Conservation (phyloP, 306 rosid genomes). For the Quercus ilex region DNA sequence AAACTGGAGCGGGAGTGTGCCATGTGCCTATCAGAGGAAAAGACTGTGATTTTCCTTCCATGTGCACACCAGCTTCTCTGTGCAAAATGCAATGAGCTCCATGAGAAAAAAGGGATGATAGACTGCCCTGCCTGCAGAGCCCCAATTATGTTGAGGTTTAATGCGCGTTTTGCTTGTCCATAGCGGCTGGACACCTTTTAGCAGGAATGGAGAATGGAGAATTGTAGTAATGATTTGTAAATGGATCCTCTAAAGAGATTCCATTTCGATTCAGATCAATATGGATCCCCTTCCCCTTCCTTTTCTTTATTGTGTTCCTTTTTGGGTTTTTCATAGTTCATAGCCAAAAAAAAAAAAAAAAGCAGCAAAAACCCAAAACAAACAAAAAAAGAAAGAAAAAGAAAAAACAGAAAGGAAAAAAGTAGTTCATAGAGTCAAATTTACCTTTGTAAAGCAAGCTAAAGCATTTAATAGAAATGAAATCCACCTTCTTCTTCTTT, state of each 20-base stretch:
- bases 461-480: not conserved
- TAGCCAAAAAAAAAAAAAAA: not conserved
- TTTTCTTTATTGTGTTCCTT: not conserved
- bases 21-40: slow-evolving; percentile 71
- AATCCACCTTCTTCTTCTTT: not conserved
- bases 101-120: slow-evolving; percentile 63
- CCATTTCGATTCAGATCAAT: not conserved
- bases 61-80: slow-evolving; percentile 70
- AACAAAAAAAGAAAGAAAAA: not conserved
- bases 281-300: not conserved
- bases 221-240: too few relatives aligned
- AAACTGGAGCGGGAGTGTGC: slow-evolving; percentile 67
- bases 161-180: slow-evolving; percentile 32
- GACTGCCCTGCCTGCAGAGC: slow-evolving; percentile 76
- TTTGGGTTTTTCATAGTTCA: not conserved
- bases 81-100: slow-evolving; percentile 56
- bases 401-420: not conserved
- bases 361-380: not conserved
- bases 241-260: too few relatives aligned
- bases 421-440: not conserved
- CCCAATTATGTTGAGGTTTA: slow-evolving; percentile 44
- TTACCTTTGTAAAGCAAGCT: not conserved
- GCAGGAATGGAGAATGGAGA: too few relatives aligned
- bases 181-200: too few relatives aligned
- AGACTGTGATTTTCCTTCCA: slow-evolving; percentile 61